A percentile compares a stretch with the other conserved stretches of the same genome.
These are phyloP conservation scores for Tolypocladium sp. DNA, from an alignment of 2,329 filamentous ascomycete genomes.

Conservation along the genomic window DNA sequence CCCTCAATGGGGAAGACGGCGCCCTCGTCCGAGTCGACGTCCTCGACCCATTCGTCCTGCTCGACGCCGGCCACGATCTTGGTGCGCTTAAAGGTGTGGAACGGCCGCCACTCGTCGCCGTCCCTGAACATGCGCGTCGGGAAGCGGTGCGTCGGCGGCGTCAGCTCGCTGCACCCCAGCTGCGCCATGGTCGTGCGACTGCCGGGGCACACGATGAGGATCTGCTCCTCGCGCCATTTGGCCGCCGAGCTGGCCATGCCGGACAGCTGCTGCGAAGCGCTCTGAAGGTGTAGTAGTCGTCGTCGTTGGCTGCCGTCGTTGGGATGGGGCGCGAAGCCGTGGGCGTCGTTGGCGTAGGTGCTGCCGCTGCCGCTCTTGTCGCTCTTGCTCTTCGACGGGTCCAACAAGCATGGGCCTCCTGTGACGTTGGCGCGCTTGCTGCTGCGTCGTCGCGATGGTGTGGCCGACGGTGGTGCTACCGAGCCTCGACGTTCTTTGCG, in stretches of 20 bases:
- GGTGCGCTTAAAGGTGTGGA: conserved; percentile 62
- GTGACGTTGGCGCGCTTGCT: neutral
- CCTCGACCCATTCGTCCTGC: conserved; percentile 75
- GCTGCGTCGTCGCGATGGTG: conserved; percentile 10
- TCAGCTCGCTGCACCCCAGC: conserved; percentile 83
- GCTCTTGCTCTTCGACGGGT: neutral
- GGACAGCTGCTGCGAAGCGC: conserved; percentile 5
- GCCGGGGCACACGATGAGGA: conserved; percentile 68
- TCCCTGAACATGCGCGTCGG: conserved; percentile 94
- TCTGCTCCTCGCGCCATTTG: conserved; percentile 57
- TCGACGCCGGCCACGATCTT: conserved; percentile 38
- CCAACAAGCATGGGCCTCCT: neutral
- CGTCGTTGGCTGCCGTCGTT: neutral
- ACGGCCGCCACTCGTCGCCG: conserved; percentile 66
- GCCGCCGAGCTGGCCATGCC: conserved; percentile 46
- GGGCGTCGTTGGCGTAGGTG: neutral
- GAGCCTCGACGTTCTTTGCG: conserved; percentile 13
- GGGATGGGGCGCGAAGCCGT: neutral
- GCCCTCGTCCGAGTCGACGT: conserved; percentile 77
- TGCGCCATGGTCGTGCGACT: conserved; percentile 87
- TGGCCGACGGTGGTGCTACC: conserved; percentile 3
- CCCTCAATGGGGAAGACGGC: conserved; percentile 79
- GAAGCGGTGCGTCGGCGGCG: conserved; percentile 77
- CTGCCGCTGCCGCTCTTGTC: neutral
- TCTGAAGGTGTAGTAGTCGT: neutral